Base-by-base conservation (phyloP, 257 asterid species). In the Solanum raphanifolium region DNA sequence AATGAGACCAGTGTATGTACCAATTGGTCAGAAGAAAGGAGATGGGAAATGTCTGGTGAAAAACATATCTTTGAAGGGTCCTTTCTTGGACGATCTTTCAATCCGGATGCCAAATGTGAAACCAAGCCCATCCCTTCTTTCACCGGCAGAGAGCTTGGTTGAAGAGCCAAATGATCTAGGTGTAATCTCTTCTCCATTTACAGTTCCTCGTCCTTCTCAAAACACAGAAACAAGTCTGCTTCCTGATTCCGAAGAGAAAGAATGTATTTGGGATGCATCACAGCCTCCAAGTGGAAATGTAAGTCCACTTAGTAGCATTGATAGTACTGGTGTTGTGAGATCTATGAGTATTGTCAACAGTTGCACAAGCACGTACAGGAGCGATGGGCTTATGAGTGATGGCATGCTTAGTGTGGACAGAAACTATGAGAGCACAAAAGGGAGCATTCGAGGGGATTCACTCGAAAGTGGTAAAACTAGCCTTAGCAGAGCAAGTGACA, bases 1-100 rank as follows among this genome's bases (percentile, higher is more conserved):
- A 23, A 93, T 95, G 97, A 94, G 93, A 88, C 98, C 98, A 9
- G 95, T 96, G 13, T 93, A 89, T 88, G 91, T 96, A 41, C 95
- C 99, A 0, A 93, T 96, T 87, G 93, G 93, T 71, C 93, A 92
- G 86, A 93, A 87, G 60, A 92, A 92, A 36, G 89, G 86, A 65
- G 97, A 89, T 78, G 93, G 92, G 21, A 92, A 92, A 87, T 91
- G 93, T 88, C 87, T 94, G 91, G 88, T 91, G 39, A 92, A 90
- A 88, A 92, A 90, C 92, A 60, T 92, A 72, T 90, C 96, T 20
- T 90, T 91, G 83, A 95, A 92, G 89, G 98, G 94, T 60, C 94
- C 94, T 85, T 91, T 88, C 83, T 85, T 92, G 34, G 94, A 93
- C 78, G 98, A 92, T 90, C 90, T 93, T 88, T 90, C 96, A 43